These are phyloP conservation scores for Dothiorella sarmentorum DNA, from an alignment of 2,329 filamentous ascomycete genomes.

Conservation along the genomic window DNA sequence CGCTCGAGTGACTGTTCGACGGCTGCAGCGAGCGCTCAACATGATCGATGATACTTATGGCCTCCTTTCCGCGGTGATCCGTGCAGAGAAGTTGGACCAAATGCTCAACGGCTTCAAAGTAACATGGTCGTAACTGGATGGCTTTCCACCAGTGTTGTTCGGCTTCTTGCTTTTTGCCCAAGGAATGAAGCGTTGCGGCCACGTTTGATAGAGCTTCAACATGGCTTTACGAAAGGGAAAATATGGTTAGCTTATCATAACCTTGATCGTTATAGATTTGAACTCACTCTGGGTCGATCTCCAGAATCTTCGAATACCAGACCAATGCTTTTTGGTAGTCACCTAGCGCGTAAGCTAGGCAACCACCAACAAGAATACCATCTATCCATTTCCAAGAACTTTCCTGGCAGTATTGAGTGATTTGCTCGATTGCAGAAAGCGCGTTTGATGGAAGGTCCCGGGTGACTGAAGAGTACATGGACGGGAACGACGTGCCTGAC, in stretches of 20 bases:
- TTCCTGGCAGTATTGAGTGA: constrained; percentile 38
- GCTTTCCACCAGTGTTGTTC: constrained; percentile 81
- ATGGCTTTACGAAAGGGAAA: constrained; percentile 59
- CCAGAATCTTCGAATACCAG: constrained; percentile 68
- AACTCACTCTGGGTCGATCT: constrained; percentile 54
- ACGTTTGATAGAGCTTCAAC: constrained; percentile 93
- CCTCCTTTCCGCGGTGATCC: constrained; percentile 76
- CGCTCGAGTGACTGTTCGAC: constrained; percentile 48
- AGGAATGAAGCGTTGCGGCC: constrained; percentile 80
- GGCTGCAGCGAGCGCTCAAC: constrained; percentile 68
- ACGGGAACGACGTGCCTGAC: constrained; percentile 3
- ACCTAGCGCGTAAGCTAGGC: constrained; percentile 84
- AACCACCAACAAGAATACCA: constrained; percentile 86
- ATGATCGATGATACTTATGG: constrained; percentile 80
- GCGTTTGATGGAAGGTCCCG: constrained; percentile 24
- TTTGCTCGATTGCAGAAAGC: constrained; percentile 35
- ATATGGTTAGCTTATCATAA: constrained; percentile 22
- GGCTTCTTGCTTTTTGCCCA: constrained; percentile 78
- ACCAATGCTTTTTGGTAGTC: constrained; percentile 73
- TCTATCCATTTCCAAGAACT: constrained; percentile 68
- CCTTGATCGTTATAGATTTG: background rate
- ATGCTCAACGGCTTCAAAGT: constrained; percentile 94
- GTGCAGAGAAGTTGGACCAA: constrained; percentile 82
- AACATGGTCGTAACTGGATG: constrained; percentile 78
- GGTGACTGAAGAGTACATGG: background rate